These are phyloP conservation scores for Vitis hybrid DNA, from an alignment of 177 flowering plant genomes.

Conservation along the genomic window DNA sequence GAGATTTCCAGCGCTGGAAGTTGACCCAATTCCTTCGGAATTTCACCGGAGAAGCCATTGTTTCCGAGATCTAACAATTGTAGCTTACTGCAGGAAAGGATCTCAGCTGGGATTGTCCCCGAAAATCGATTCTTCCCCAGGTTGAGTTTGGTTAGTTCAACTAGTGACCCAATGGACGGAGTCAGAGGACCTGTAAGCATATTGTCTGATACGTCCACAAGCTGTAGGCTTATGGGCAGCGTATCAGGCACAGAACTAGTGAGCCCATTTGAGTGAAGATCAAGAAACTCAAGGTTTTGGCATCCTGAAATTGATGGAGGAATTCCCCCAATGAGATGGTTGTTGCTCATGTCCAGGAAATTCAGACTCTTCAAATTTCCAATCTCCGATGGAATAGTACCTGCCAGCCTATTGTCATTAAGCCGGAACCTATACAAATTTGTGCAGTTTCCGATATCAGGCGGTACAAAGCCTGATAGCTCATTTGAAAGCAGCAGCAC, in stretches of 20 bases:
- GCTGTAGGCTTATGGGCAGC: slow-evolving; percentile 58
- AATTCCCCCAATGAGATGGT: slow-evolving; percentile 51
- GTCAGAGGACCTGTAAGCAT: slow-evolving; percentile 52
- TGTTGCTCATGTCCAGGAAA: slow-evolving; percentile 64
- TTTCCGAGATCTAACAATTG: slow-evolving; percentile 58
- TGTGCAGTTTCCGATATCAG: slow-evolving; percentile 71
- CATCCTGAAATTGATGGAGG: slow-evolving; percentile 63
- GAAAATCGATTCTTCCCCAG: slow-evolving; percentile 54
- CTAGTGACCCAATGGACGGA: slow-evolving; percentile 42
- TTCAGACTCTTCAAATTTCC: slow-evolving; percentile 51
- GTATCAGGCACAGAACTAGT: slow-evolving; percentile 52
- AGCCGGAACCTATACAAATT: slow-evolving; percentile 53
- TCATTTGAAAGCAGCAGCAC: slow-evolving; percentile 64
- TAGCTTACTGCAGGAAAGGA: slow-evolving; percentile 52
- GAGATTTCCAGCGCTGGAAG: slow-evolving; percentile 69
- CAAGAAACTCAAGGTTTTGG: slow-evolving; percentile 61
- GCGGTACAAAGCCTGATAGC: slow-evolving; percentile 68
- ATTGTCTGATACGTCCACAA: slow-evolving; percentile 63
- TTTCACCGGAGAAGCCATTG: slow-evolving; percentile 61
- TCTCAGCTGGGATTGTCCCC: slow-evolving; percentile 64
- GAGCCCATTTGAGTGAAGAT: slow-evolving; percentile 63
- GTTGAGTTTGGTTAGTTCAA: slow-evolving; percentile 57
- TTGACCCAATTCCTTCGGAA: slow-evolving; percentile 62
- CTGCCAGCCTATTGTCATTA: slow-evolving; percentile 53
- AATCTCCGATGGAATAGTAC: slow-evolving; percentile 68